Evolutionary conservation across 257 asterid species (phyloP).

Genomic region (Dorcoceras hygrometricum): DNA sequence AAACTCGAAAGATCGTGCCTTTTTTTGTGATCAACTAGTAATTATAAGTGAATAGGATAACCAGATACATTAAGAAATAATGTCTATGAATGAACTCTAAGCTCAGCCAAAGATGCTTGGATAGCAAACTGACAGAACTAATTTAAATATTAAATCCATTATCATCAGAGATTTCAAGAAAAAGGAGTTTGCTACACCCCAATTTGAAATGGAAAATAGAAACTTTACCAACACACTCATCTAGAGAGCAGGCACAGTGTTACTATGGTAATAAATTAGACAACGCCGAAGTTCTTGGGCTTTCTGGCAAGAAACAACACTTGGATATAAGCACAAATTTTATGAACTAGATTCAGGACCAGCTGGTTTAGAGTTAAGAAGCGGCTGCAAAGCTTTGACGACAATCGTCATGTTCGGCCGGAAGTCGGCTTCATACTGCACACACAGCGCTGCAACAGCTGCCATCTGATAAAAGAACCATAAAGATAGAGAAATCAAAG

Average conservation of each 20-base stretch:
- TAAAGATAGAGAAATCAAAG: neutral
- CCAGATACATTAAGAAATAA: too few species aligned
- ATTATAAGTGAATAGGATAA: too few species aligned
- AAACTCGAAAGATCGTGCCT: too few species aligned
- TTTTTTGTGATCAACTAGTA: too few species aligned
- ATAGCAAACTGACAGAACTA: neutral
- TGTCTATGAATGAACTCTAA: too few species aligned
- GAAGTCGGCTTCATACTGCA: constrained; percentile 91
- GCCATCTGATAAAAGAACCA: constrained; percentile 55
- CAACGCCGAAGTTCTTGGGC: neutral
- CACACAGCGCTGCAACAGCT: constrained; percentile 96
- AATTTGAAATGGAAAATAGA: neutral
- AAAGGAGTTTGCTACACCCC: neutral
- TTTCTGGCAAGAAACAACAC: constrained; percentile 9
- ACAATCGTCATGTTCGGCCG: constrained; percentile 96
- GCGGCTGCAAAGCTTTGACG: constrained; percentile 94
- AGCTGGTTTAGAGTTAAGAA: constrained; percentile 74
- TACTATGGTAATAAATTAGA: neutral
- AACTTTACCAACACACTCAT: constrained; percentile 17
- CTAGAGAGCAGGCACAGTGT: constrained; percentile 3
- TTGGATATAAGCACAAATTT: neutral
- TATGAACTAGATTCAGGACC: constrained; percentile 40
- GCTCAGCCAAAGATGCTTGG: neutral
- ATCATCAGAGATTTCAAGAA: neutral
- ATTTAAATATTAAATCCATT: neutral